A percentile compares a stretch with the other conserved stretches of the same genome.
Evolutionary conservation across 768 basidiomycete genomes (phyloP).

Genomic region (Phallus indusiatus): DNA sequence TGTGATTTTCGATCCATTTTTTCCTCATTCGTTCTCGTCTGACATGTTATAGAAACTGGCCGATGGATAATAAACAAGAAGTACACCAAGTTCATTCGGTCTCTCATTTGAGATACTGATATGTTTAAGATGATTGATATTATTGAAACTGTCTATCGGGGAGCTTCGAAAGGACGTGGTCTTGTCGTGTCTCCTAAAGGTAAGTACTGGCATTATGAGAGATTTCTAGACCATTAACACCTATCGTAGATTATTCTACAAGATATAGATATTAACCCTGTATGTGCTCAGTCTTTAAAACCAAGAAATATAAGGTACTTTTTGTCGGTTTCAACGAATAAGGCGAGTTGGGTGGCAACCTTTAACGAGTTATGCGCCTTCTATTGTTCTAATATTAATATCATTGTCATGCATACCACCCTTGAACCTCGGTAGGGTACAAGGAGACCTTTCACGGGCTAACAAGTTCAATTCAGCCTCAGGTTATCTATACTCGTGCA

Average conservation of each 20-base stretch:
- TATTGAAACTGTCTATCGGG: constrained; percentile 95
- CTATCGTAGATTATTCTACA: constrained; percentile 62
- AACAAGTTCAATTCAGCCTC: no score
- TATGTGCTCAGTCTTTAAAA: neutral
- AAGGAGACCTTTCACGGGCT: no score
- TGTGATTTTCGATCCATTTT: constrained; percentile 23
- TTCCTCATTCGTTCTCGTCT: neutral
- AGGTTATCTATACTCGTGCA: no score
- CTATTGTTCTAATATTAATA: no score
- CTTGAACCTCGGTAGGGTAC: no score
- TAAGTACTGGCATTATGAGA: constrained; percentile 23
- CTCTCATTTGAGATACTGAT: neutral
- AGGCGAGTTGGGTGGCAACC: no score
- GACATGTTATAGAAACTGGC: constrained; percentile 71
- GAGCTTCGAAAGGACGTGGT: constrained; percentile 96
- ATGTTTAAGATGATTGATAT: constrained; percentile 80
- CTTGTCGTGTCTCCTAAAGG: constrained; percentile 95
- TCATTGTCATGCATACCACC: no score
- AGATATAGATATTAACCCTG: constrained; percentile 57
- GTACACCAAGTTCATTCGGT: constrained; percentile 28
- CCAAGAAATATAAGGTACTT: no score
- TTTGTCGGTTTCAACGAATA: no score
- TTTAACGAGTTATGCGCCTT: no score
- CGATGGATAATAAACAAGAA: constrained; percentile 98
- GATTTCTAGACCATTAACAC: constrained; percentile 6